phyloP scores from a whole-genome alignment of 352 stramenopile genomes.

The Phytopythium oedochilum region DNA sequence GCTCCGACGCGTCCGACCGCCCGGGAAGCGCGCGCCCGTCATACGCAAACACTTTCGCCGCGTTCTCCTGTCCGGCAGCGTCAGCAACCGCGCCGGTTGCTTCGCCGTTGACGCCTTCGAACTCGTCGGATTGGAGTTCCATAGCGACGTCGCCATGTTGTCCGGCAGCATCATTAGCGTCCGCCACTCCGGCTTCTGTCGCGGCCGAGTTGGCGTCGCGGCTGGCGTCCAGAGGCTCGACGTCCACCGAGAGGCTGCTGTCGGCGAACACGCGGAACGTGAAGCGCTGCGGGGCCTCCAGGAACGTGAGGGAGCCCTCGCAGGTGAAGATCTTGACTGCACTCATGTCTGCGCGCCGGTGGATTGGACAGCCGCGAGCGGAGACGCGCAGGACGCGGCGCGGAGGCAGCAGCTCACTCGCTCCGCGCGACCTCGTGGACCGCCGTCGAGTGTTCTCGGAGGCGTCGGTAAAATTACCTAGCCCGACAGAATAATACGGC shows the following conservation, averaged over 20 bases:
- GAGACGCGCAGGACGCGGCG: neutral
- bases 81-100: neutral
- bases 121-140: neutral
- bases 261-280: slow-evolving; percentile 29
- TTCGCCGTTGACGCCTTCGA: slow-evolving; percentile 1
- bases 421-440: no score
- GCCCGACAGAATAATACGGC: slow-evolving; percentile 1
- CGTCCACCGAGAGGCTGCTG: slow-evolving; percentile 22
- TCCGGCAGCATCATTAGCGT: no score
- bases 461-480: neutral
- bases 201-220: neutral
- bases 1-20: slow-evolving; percentile 1
- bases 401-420: neutral
- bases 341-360: neutral
- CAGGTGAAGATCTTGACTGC: slow-evolving; percentile 32
- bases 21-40: slow-evolving; percentile 28
- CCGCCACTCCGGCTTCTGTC: no score
- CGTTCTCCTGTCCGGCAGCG: neutral
- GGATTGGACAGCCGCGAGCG: neutral
- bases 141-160: neutral
- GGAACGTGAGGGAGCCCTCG: slow-evolving; percentile 29
- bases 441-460: neutral
- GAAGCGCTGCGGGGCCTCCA: slow-evolving; percentile 22
- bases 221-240: slow-evolving; percentile 9
- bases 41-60: slow-evolving; percentile 17